These are phyloP conservation scores for Peronospora farinosa DNA, from an alignment of 352 stramenopile species.

Conservation along the genomic window DNA sequence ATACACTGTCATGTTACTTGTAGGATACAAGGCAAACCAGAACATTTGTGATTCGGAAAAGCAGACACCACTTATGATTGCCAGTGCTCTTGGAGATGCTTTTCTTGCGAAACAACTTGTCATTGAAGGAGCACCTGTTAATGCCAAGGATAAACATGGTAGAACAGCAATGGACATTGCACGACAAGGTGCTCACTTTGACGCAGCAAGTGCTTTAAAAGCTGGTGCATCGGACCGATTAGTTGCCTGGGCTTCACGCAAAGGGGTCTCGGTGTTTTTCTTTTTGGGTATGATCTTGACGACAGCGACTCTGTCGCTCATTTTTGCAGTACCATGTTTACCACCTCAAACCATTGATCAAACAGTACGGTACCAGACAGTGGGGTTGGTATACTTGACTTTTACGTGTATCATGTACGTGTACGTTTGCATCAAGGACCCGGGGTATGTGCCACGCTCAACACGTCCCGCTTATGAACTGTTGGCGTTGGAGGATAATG, in stretches of 20 bases:
- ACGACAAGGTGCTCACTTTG: slow-evolving; percentile 56
- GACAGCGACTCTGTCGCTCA: slow-evolving; percentile 42
- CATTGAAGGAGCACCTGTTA: slow-evolving; percentile 62
- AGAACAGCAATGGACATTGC: slow-evolving; percentile 73
- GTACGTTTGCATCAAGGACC: slow-evolving; percentile 76
- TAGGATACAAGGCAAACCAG: slow-evolving; percentile 77
- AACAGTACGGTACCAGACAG: slow-evolving; percentile 21
- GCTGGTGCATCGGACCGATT: slow-evolving; percentile 59
- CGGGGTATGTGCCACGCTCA: slow-evolving; percentile 61
- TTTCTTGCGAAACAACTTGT: slow-evolving; percentile 83
- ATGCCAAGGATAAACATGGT: slow-evolving; percentile 61
- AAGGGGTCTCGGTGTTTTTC: slow-evolving; percentile 58
- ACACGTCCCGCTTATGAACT: slow-evolving; percentile 63
- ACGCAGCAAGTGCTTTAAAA: slow-evolving; percentile 60
- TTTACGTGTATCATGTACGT: slow-evolving; percentile 58
- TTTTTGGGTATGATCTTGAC: slow-evolving; percentile 59
- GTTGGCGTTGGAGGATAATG: slow-evolving; percentile 55
- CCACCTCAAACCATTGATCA: slow-evolving; percentile 8
- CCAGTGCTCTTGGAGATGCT: slow-evolving; percentile 62
- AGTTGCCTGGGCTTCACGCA: slow-evolving; percentile 53
- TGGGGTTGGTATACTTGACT: slow-evolving; percentile 33
- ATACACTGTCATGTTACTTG: slow-evolving; percentile 75
- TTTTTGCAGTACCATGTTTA: slow-evolving; percentile 51
- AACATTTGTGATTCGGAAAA: slow-evolving; percentile 73
- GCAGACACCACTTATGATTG: slow-evolving; percentile 81